These are phyloP conservation scores for Pittosporum tobira DNA, from an alignment of 129 eudicot genomes.

Conservation along the genomic window DNA sequence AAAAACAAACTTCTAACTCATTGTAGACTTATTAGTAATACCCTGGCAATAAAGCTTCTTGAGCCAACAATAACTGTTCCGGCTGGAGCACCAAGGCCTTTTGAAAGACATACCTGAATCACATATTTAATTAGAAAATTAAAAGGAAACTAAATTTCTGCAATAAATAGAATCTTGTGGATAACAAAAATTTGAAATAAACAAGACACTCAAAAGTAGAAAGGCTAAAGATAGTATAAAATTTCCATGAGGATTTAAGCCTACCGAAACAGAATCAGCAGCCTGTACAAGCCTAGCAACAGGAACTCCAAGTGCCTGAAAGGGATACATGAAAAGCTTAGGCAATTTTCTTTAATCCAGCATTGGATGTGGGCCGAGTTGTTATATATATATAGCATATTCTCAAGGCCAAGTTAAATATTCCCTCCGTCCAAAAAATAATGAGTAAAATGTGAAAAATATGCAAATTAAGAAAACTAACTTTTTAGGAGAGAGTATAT, in stretches of 20 bases:
- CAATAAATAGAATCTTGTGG: not conserved
- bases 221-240: not conserved
- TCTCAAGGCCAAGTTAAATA: too few species aligned
- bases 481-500: too few species aligned
- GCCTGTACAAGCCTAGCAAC: slow-evolving; percentile 90
- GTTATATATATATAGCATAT: too few species aligned
- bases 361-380: too few species aligned
- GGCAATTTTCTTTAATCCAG: not conserved
- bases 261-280: slow-evolving; percentile 97
- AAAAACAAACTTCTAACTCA: not conserved
- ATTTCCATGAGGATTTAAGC: not conserved
- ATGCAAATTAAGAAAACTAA: too few species aligned
- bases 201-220: slow-evolving; percentile 4
- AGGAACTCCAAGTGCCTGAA: slow-evolving; percentile 95
- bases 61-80: slow-evolving; percentile 89
- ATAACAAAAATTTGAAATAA: not conserved
- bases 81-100: slow-evolving; percentile 98
- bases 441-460: too few species aligned
- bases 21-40: slow-evolving; percentile 17
- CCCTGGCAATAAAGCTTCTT: slow-evolving; percentile 64
- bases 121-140: not conserved
- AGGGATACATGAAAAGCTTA: slow-evolving; percentile 6
- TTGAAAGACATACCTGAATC: slow-evolving; percentile 76
- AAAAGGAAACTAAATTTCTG: not conserved
- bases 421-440: too few species aligned